Base-by-base conservation (phyloP, 169 alveolate genomes). In the Eimeria maxima region DNA sequence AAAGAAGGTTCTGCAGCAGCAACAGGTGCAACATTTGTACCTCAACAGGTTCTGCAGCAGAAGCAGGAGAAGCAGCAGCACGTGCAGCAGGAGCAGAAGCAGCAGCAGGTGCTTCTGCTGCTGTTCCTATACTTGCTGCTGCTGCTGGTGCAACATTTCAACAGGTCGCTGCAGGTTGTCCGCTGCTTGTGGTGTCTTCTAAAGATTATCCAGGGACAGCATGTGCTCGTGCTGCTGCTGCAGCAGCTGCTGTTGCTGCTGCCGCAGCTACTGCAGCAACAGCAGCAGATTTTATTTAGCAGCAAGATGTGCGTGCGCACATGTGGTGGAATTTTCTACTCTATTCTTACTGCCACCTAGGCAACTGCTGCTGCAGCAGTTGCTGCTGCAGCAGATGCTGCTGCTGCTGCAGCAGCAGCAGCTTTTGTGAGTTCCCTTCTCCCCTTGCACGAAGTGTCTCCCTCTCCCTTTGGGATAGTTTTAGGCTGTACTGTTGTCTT, bases 281-380 rank as follows among this genome's bases (percentile, higher is more conserved):
- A 63, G 33, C 33, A 63, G 33, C 73, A 63, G 73, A 33, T 63
- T 8, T 33, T 33, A 33, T 33, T 33, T 33, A 33, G 38, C 38
- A 33, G 38, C 38, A 33, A 1, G 38, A 4, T 4, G 67, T 24
- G 67, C 67, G n/a, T 57, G 8, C 24, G 38, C 38, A 33, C 2
- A 33, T 33, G 1, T 33, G 38, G 38, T 33, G 38, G 38, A 1
- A 33, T 33, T 33, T 24, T 16, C 67, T 57, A 33, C 2, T 67
- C 38, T 67, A 29, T 29, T 18, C 13, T 29, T 2, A 29, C 76
- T 8, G 33, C 22, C 16, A 29, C 76, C 16, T 8, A 24, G 11
- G 76, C 76, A 67, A 57, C 45, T 69, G 81, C 81, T 69, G 81
- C 81, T 38, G 81, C 81, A 27, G 81, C 81, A 38, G n/a, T 55